Base-by-base conservation (phyloP, 768 basidiomycete species). In the Chalciporus pseudorubinellus region DNA sequence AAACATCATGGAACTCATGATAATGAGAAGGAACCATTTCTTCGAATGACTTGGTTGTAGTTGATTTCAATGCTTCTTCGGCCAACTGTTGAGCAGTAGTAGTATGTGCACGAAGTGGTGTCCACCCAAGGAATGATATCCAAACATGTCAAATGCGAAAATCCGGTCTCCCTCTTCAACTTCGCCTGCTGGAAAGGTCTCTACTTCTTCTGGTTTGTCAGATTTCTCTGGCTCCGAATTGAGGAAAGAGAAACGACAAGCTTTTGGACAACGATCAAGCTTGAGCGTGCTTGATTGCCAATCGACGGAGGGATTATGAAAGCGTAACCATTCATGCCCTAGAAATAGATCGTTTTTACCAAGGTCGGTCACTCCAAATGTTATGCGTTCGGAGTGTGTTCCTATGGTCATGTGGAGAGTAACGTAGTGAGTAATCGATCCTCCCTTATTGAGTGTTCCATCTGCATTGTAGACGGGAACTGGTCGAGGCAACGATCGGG, bases 351-450 rank as follows among this genome's bases (percentile, higher is more conserved):
- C 51, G 10, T 20, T 57, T 13, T 21, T 49, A 1, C n/a, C n/a
- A n/a, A n/a, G n/a, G n/a, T n/a, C n/a, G n/a, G n/a, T n/a, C n/a
- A n/a, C n/a, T n/a, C n/a, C 46, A 1, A 53, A 28, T 1, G 14
- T 42, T 12, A 53, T 36, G 0, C 13, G 19, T 19, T 49, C 51
- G 1, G 21, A 7, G 14, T 52, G 51, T 0, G 21, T 20, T 0
- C 20, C 14, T 2, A 57, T 46, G 5, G 14, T 14, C 19, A 57
- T 16, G 1, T 18, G 18, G 0, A 57, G 26, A 0, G 39, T 46
- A 0, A 63, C 46, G 13, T 44, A 50, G 10, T 61, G 39, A 1
- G 50, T 36, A 12, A 65, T 65, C 0, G 38, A 11, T 0, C 62
- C 58, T 2, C 42, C 56, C 0, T 43, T 22, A 31, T 65, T 63